phyloP scores from a whole-genome alignment of 352 stramenopile species.

The Thalassiosira ordinaria region DNA sequence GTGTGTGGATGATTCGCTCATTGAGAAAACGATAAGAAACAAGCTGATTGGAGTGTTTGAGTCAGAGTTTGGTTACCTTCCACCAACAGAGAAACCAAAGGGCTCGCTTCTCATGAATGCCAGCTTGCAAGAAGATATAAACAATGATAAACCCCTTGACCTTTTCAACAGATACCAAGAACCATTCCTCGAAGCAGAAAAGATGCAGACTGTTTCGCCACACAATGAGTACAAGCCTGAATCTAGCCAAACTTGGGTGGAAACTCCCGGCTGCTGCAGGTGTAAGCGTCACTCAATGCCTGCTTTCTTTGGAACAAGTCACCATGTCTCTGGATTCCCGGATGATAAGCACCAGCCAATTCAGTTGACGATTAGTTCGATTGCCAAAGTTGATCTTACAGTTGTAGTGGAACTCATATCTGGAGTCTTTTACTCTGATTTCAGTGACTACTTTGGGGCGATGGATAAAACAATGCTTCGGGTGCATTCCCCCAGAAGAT shows the following conservation, averaged over 20 bases:
- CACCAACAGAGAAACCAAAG: constrained; percentile 45
- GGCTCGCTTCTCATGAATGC: constrained; percentile 66
- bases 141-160: constrained; percentile 55
- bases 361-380: constrained; percentile 89
- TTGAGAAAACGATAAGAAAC: constrained; percentile 58
- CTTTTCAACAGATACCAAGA: constrained; percentile 63
- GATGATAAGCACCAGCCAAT: constrained; percentile 96
- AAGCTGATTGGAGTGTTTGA: constrained; percentile 64
- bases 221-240: constrained; percentile 54
- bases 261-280: constrained; percentile 87
- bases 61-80: constrained; percentile 50
- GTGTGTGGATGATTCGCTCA: constrained; percentile 47
- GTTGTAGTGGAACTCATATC: constrained; percentile 93
- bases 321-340: constrained; percentile 86
- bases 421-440: constrained; percentile 92
- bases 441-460: constrained; percentile 86
- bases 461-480: constrained; percentile 89
- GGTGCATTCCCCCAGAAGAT: constrained; percentile 90
- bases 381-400: constrained; percentile 89
- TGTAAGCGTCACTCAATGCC: constrained; percentile 90
- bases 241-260: constrained; percentile 52
- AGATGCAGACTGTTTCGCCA: not conserved
- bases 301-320: constrained; percentile 88
- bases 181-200: constrained; percentile 12
- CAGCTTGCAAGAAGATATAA: constrained; percentile 55